Evolutionary conservation across 2,329 filamentous ascomycete species (phyloP).

Genomic region (Monascus ruber): DNA sequence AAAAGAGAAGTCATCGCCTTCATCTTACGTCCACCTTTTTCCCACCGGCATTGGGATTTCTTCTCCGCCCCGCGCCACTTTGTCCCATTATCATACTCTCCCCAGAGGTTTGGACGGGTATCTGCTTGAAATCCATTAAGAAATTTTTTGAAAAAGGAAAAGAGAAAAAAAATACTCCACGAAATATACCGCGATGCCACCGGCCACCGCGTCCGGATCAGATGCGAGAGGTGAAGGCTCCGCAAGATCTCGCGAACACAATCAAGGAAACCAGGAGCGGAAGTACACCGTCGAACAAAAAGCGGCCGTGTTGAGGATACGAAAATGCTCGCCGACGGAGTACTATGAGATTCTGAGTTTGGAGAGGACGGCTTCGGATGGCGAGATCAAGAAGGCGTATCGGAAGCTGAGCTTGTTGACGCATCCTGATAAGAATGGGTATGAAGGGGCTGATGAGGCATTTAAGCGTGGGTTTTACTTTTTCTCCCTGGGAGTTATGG

Average conservation of each 20-base stretch:
- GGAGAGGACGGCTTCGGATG: constrained; percentile 56
- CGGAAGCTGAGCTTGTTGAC: constrained; percentile 87
- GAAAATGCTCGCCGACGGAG: constrained; percentile 68
- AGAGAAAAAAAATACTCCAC: too few species aligned
- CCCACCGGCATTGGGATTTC: too few species aligned
- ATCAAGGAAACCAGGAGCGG: constrained; percentile 39
- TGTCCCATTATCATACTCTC: too few species aligned
- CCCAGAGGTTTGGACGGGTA: too few species aligned
- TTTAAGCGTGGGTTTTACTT: constrained; percentile 61
- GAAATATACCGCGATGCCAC: constrained; percentile 19
- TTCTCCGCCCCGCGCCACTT: too few species aligned
- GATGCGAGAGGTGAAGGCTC: constrained; percentile 30
- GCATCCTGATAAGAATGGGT: constrained; percentile 97
- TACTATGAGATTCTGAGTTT: constrained; percentile 93
- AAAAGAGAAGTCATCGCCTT: too few species aligned
- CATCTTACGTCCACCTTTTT: too few species aligned
- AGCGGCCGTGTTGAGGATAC: constrained; percentile 78
- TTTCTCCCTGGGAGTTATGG: background rate
- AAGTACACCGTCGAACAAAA: constrained; percentile 84
- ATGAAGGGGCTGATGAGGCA: constrained; percentile 88
- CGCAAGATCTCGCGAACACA: constrained; percentile 36
- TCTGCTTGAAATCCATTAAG: too few species aligned
- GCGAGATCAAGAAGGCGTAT: constrained; percentile 96
- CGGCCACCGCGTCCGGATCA: constrained; percentile 36
- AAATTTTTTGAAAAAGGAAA: background rate